phyloP scores from a whole-genome alignment of 805 yeast genomes.

The Kazachstania martiniae region DNA sequence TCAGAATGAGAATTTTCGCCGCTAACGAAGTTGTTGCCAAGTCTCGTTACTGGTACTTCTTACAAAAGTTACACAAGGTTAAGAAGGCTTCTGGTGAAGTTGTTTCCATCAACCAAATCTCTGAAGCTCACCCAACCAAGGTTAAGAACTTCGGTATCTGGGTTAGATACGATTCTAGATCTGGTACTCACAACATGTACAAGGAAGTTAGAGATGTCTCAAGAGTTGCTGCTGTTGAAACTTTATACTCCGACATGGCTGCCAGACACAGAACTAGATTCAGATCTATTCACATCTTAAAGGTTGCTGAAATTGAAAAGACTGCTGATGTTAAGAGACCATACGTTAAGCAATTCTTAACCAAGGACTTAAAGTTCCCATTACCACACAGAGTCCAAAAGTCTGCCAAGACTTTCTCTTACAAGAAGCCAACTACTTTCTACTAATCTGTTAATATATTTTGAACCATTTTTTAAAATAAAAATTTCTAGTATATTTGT shows the following conservation, averaged over 20 bases:
- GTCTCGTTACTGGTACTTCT: slow-evolving; percentile 99
- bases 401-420: slow-evolving; percentile 76
- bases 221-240: slow-evolving; percentile 97
- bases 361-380: slow-evolving; percentile 98
- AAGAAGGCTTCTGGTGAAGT: slow-evolving; percentile 99
- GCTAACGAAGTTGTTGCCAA: slow-evolving; percentile 98
- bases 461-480: slow-evolving; percentile 1
- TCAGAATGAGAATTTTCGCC: slow-evolving; percentile 99
- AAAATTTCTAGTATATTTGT: slow-evolving; percentile 12
- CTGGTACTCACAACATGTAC: slow-evolving; percentile 99
- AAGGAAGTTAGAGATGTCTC: slow-evolving; percentile 99
- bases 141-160: slow-evolving; percentile 99
- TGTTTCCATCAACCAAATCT: slow-evolving; percentile 81
- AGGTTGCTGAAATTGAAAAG: slow-evolving; percentile 98
- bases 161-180: slow-evolving; percentile 99
- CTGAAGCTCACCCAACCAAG: slow-evolving; percentile 96
- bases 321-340: slow-evolving; percentile 98
- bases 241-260: slow-evolving; percentile 99
- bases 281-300: slow-evolving; percentile 98
- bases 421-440: slow-evolving; percentile 95
- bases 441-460: slow-evolving; percentile 45
- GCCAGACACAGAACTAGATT: slow-evolving; percentile 99
- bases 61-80: slow-evolving; percentile 98
- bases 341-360: slow-evolving; percentile 93
- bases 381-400: slow-evolving; percentile 98